These are phyloP conservation scores for Saccharomyces jurei DNA, from an alignment of 805 yeast species.

Conservation along the genomic window DNA sequence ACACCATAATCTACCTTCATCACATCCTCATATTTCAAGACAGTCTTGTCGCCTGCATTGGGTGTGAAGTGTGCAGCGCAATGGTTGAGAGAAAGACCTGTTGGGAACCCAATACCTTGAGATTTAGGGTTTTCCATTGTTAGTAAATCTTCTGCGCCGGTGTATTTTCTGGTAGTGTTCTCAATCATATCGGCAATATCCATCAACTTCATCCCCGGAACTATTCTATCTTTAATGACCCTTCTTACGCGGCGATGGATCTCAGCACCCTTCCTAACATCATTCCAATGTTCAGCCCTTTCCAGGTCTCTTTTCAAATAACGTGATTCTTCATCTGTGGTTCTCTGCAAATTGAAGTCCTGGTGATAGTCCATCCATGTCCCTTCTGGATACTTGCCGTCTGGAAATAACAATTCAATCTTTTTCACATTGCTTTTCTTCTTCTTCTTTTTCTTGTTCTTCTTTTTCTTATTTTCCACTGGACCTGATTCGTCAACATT, in stretches of 20 bases:
- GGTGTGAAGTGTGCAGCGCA: constrained; percentile 98
- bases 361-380: constrained; percentile 72
- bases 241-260: constrained; percentile 86
- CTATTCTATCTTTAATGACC: constrained; percentile 61
- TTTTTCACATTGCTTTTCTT: constrained; percentile 48
- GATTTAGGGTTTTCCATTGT: constrained; percentile 32
- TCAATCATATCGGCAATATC: constrained; percentile 89
- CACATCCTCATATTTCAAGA: constrained; percentile 78
- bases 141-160: constrained; percentile 53
- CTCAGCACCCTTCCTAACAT: constrained; percentile 92
- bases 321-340: constrained; percentile 81
- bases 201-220: constrained; percentile 88
- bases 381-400: constrained; percentile 75
- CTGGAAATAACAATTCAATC: constrained; percentile 61
- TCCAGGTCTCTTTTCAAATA: constrained; percentile 53
- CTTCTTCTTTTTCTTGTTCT: constrained; percentile 54
- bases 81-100: constrained; percentile 90
- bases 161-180: constrained; percentile 66
- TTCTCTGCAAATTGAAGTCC: constrained; percentile 56
- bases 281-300: constrained; percentile 61
- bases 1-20: constrained; percentile 97
- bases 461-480: constrained; percentile 29
- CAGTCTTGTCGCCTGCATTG: constrained; percentile 84
- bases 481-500: constrained; percentile 7
- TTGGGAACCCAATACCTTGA: constrained; percentile 96